Conservation (phyloP, 768 basidiomycete species). For the Mycena kentingensis region DNA sequence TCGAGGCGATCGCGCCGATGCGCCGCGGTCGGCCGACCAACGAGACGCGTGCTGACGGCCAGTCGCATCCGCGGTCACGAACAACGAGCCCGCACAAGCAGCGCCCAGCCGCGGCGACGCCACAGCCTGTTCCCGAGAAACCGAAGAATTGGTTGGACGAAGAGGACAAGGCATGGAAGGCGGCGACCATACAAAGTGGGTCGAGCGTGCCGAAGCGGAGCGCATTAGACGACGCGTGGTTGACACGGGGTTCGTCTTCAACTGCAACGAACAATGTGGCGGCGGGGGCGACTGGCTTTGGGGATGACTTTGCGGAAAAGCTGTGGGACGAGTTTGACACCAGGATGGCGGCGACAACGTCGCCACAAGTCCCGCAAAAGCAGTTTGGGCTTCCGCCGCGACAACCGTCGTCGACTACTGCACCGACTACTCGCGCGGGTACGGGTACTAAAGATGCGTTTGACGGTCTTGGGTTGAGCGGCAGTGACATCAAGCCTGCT, state of each 20-base stretch:
- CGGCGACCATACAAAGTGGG: slow-evolving; percentile 32
- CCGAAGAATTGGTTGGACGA: slow-evolving; percentile 41
- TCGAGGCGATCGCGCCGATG: slow-evolving; percentile 81
- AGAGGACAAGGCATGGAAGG: slow-evolving; percentile 53
- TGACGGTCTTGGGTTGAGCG: slow-evolving; percentile 64
- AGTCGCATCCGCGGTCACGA: slow-evolving; percentile 31
- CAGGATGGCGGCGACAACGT: slow-evolving; percentile 21
- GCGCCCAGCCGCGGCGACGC: slow-evolving; percentile 10
- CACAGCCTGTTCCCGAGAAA: slow-evolving; percentile 15
- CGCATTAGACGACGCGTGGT: slow-evolving; percentile 43
- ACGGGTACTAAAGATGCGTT: slow-evolving; percentile 69
- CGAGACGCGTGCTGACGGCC: slow-evolving; percentile 25
- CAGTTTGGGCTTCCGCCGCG: slow-evolving; percentile 22
- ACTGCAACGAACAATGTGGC: slow-evolving; percentile 24
- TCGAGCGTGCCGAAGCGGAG: slow-evolving; percentile 22
- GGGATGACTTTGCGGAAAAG: slow-evolving; percentile 64
- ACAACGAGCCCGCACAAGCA: slow-evolving; percentile 38
- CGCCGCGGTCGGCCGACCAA: slow-evolving; percentile 63
- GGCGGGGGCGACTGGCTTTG: slow-evolving; percentile 50
- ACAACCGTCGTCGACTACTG: slow-evolving; percentile 34
- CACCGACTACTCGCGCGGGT: slow-evolving; percentile 10
- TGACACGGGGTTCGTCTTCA: slow-evolving; percentile 32
- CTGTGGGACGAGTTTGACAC: slow-evolving; percentile 56
- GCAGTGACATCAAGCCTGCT: slow-evolving; percentile 46
- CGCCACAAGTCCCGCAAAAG: slow-evolving; percentile 5